Evolutionary conservation across 257 asterid genomes (phyloP).

Genomic region (Solanum etuberosum): DNA sequence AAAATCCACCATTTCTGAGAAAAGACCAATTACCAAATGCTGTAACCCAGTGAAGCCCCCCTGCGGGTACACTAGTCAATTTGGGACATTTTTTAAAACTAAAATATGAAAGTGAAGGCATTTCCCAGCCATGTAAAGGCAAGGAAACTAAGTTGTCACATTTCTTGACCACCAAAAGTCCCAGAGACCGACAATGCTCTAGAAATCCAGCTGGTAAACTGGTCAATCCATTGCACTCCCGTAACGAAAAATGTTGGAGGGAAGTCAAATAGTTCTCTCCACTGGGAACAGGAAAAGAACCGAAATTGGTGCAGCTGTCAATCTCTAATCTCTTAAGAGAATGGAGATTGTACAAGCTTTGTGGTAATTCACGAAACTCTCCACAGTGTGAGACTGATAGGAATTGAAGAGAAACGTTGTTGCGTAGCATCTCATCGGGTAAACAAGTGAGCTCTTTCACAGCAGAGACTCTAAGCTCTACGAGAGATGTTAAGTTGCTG

Average conservation of each 20-base stretch:
- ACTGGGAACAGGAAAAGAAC: background rate
- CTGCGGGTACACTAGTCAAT: background rate
- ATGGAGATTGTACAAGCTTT: background rate
- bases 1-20: background rate
- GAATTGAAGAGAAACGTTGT: background rate
- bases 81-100: background rate
- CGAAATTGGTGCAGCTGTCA: rapidly evolving
- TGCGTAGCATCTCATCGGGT: background rate
- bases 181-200: background rate
- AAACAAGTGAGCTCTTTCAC: background rate
- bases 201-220: constrained; percentile 8
- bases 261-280: background rate
- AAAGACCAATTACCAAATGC: rapidly evolving
- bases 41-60: background rate
- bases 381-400: rapidly evolving
- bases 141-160: background rate
- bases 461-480: rapidly evolving
- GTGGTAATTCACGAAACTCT: constrained; percentile 3
- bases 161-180: rapidly evolving
- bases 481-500: constrained; percentile 1
- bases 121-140: background rate
- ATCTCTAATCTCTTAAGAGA: background rate
- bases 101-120: background rate
- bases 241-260: background rate
- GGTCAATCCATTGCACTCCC: background rate